A percentile compares a stretch with the other conserved stretches of the same genome.
Conservation (phyloP, 2,329 filamentous ascomycete species). For the Didymella glomerata region DNA sequence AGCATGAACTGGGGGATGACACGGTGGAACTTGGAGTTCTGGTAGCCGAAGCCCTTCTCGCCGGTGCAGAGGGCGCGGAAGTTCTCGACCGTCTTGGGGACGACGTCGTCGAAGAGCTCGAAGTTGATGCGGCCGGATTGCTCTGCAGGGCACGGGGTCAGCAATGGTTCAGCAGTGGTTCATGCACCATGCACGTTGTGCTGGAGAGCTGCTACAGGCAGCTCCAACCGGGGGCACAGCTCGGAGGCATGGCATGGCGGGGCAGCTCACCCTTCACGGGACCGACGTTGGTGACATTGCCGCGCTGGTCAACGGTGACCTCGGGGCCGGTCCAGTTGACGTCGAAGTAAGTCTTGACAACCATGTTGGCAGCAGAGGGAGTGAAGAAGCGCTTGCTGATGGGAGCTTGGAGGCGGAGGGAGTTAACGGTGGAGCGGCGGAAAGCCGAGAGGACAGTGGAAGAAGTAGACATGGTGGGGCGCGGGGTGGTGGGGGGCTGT, state of each 20-base stretch:
- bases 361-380: conserved; percentile 77
- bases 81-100: conserved; percentile 88
- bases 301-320: conserved; percentile 66
- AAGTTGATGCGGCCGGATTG: conserved; percentile 86
- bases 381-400: conserved; percentile 63
- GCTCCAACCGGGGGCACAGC: neutral
- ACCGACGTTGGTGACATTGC: conserved; percentile 59
- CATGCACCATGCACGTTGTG: conserved; percentile 1
- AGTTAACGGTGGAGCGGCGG: conserved; percentile 40
- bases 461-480: conserved; percentile 41
- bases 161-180: conserved; percentile 4
- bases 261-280: conserved; percentile 66
- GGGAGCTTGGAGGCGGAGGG: conserved; percentile 45
- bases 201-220: neutral
- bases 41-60: conserved; percentile 84
- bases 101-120: conserved; percentile 82
- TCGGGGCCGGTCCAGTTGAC: conserved; percentile 74
- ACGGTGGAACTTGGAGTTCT: conserved; percentile 86
- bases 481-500: conserved; percentile 29
- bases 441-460: conserved; percentile 45
- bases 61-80: conserved; percentile 84
- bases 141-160: conserved; percentile 56
- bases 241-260: conserved; percentile 11
- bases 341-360: conserved; percentile 78
- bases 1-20: conserved; percentile 95